Conservation (phyloP, 108 stramenopile species). For the Fragilaria crotonensis region DNA sequence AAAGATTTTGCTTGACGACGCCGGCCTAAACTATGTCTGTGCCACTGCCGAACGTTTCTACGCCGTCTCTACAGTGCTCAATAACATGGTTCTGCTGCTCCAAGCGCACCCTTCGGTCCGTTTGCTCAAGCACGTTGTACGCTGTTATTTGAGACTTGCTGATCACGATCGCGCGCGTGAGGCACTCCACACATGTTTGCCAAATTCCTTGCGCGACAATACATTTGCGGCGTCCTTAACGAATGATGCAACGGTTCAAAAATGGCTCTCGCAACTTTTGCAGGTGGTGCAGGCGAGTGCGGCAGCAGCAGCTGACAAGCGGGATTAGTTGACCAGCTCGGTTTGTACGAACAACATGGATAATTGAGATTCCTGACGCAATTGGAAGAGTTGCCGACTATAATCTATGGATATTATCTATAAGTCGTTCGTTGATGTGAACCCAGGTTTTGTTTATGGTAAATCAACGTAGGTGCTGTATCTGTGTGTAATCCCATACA, state of each 20-base stretch:
- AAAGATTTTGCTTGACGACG: slow-evolving; percentile 97
- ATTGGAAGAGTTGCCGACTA: too few species aligned
- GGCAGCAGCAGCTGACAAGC: background rate
- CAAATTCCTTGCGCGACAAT: slow-evolving; percentile 80
- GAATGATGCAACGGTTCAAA: slow-evolving; percentile 86
- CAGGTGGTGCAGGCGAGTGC: slow-evolving; percentile 40
- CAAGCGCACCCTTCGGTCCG: slow-evolving; percentile 85
- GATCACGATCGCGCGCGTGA: slow-evolving; percentile 93
- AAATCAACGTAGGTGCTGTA: too few species aligned
- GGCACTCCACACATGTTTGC: slow-evolving; percentile 92
- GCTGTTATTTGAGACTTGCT: slow-evolving; percentile 94
- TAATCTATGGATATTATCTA: too few species aligned
- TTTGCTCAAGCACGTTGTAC: slow-evolving; percentile 96
- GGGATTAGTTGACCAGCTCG: too few species aligned
- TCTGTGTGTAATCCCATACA: too few species aligned
- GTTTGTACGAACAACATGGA: too few species aligned
- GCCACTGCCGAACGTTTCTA: slow-evolving; percentile 98
- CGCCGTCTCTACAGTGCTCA: slow-evolving; percentile 91
- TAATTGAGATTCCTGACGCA: too few species aligned
- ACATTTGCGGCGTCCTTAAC: slow-evolving; percentile 74
- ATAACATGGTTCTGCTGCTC: slow-evolving; percentile 89
- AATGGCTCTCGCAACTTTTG: slow-evolving; percentile 85
- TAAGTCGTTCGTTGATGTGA: too few species aligned
- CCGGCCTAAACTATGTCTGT: slow-evolving; percentile 97
- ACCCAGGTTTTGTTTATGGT: too few species aligned